Base-by-base conservation (phyloP, 441 rosid genomes). In the Metrosideros polymorpha region DNA sequence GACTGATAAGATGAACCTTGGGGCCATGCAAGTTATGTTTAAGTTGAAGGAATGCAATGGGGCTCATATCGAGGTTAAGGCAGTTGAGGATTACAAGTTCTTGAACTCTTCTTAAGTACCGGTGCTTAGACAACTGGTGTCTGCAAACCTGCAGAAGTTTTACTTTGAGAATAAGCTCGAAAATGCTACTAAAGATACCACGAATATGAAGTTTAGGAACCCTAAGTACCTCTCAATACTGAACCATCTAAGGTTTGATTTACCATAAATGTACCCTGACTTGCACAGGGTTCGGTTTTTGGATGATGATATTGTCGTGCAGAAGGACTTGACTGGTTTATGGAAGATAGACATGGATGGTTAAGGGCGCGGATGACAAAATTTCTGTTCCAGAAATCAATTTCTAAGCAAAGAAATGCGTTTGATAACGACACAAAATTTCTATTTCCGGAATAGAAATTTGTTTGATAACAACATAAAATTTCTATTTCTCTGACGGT, bases 21-120 rank as follows among this genome's bases (percentile, higher is more conserved):
- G 98, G 79, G 98, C 99, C 9, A 98, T 95, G 99, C 99, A 98
- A 93, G 99, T 98, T 84, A 95, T 96, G 99, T 98, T 98, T 84
- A 95, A 93, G 89, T 88, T 95, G 84, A 98, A 96, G 92, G 97
- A 95, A 45, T 98, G 95, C 86, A 98, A 94, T 24, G 98, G 63
- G 25, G 98, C 99, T 6, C 99, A 96, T 85, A 90, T 97, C 4
- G 97, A 97, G 90, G 99, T 97, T 84, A 97, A 96, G 90, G 99
- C 99, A 2, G 99, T 97, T 27, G 99, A 97, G 90, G 99, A 97
- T 86, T 97, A 94, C 79, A 92, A 93, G 87, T 96, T 97, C 88
- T 89, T 97, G 91, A 97, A 96, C 91, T 95, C 99, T 22, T 94
- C 99, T 2, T 96, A 97, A 86, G 99, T 95, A 17, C 99, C 99